Evolutionary conservation across 1,284 basidiomycete genomes (phyloP).

Genomic region (Fistulina hepatica): DNA sequence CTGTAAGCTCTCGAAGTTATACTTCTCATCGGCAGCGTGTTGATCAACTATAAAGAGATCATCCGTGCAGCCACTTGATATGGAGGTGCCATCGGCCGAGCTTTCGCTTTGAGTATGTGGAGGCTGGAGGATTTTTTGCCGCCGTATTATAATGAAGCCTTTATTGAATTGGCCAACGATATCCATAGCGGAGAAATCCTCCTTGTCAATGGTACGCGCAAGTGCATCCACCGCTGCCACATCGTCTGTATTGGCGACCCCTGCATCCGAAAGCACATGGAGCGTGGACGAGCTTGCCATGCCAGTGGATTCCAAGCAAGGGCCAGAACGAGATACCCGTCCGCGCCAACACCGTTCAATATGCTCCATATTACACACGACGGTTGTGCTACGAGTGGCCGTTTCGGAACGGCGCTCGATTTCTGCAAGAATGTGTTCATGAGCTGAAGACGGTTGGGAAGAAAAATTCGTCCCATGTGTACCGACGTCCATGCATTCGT

Average conservation of each 20-base stretch:
- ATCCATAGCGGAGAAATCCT: conserved; percentile 79
- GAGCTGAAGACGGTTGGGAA: too few relatives aligned
- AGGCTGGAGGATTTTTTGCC: conserved; percentile 35
- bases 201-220: conserved; percentile 79
- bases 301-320: too few relatives aligned
- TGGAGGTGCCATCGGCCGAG: conserved; percentile 12
- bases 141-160: conserved; percentile 86
- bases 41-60: conserved; percentile 94
- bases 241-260: conserved; percentile 45
- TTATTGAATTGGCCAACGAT: conserved; percentile 93
- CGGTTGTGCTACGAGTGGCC: too few relatives aligned
- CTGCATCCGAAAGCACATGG: conserved; percentile 40
- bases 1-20: conserved; percentile 94
- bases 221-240: conserved; percentile 64
- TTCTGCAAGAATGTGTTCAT: too few relatives aligned
- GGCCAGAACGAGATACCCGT: too few relatives aligned
- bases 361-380: too few relatives aligned
- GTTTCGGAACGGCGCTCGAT: too few relatives aligned
- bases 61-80: too few relatives aligned
- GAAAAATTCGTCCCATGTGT: too few relatives aligned
- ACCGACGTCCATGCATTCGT: too few relatives aligned
- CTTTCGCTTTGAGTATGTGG: conserved; percentile 7
- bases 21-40: conserved; percentile 92
- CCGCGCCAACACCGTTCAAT: too few relatives aligned
- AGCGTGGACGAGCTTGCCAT: too few relatives aligned